These are phyloP conservation scores for Adenanthera pavonina DNA, from an alignment of 306 rosid genomes.

Conservation along the genomic window DNA sequence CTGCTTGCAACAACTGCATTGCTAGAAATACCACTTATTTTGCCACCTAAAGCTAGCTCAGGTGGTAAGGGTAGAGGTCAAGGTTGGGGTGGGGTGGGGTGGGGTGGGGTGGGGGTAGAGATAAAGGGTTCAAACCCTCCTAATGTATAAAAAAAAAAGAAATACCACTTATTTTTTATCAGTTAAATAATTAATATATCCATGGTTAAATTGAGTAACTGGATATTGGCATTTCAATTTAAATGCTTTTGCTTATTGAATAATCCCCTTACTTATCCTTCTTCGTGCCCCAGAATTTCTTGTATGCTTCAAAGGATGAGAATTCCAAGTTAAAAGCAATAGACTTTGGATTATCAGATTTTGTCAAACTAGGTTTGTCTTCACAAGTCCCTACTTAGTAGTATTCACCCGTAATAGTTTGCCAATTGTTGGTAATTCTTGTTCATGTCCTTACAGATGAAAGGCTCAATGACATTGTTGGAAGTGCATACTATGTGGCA, in stretches of 20 bases:
- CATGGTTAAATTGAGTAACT: constrained; percentile 34
- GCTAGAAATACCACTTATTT: not conserved
- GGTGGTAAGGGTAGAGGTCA: no score
- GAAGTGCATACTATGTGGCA: constrained; percentile 98
- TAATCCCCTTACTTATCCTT: constrained; percentile 36
- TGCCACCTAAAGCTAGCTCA: no score
- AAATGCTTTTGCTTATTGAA: constrained; percentile 25
- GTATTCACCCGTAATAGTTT: constrained; percentile 27
- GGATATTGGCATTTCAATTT: constrained; percentile 31
- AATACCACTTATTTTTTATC: not conserved
- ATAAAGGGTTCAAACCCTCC: no score
- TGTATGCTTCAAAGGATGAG: constrained; percentile 87
- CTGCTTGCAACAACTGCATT: constrained; percentile 17
- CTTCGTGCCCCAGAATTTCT: constrained; percentile 68
- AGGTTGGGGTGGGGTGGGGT: no score
- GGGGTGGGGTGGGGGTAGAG: no score
- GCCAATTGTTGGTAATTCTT: constrained; percentile 33
- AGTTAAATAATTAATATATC: constrained; percentile 7
- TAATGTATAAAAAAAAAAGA: not conserved
- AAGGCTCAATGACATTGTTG: constrained; percentile 97
- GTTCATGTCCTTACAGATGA: constrained; percentile 66
- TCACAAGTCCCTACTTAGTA: constrained; percentile 36
- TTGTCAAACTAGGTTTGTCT: constrained; percentile 87
- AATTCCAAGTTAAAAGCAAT: constrained; percentile 88
- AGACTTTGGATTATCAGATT: constrained; percentile 97